Evolutionary conservation across 306 rosid species (phyloP).

Genomic region (Comarum palustre): DNA sequence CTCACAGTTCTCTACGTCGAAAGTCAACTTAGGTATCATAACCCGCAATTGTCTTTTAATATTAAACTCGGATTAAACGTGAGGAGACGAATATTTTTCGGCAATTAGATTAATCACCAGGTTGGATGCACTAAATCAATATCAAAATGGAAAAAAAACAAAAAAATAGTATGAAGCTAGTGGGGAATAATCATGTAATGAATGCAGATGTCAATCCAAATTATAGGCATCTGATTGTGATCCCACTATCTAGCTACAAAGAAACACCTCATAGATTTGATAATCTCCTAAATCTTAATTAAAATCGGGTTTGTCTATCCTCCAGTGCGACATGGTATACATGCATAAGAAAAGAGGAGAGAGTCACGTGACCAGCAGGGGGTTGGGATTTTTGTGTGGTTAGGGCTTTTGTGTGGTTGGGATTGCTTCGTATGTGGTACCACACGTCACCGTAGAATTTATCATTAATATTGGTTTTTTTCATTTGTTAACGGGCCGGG

Average conservation of each 20-base stretch:
- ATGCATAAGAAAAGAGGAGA: too few relatives aligned
- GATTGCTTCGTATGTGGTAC: too few relatives aligned
- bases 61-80: not conserved
- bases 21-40: not conserved
- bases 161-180: not conserved
- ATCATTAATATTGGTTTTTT: too few relatives aligned
- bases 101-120: not conserved
- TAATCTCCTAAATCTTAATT: not conserved
- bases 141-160: not conserved
- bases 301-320: not conserved
- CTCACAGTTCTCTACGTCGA: not conserved
- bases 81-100: not conserved
- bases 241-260: not conserved
- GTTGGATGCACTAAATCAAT: not conserved
- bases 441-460: too few relatives aligned
- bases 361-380: too few relatives aligned
- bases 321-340: too few relatives aligned
- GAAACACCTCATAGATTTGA: constrained; percentile 2
- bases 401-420: too few relatives aligned
- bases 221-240: not conserved
- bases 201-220: not conserved
- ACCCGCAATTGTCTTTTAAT: not conserved
- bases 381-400: too few relatives aligned
- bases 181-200: not conserved
- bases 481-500: too few relatives aligned